Conservation (phyloP, 495 filamentous ascomycete genomes). For the Hypoxylon lienhwacheense region DNA sequence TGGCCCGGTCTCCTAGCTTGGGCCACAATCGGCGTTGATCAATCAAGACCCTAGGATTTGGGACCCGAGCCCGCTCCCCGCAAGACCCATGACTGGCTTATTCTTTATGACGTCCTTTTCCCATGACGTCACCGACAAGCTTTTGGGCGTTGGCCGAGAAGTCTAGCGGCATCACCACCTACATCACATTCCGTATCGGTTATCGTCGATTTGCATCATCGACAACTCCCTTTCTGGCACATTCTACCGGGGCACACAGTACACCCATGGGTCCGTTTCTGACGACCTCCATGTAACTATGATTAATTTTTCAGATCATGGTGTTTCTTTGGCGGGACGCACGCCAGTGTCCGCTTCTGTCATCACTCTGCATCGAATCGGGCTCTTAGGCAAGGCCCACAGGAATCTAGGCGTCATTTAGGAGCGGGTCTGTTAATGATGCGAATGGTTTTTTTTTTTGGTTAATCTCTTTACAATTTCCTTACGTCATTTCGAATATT, state of each 20-base stretch:
- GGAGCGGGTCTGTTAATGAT: neutral
- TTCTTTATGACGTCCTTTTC: conserved; percentile 32
- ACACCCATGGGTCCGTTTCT: conserved; percentile 22
- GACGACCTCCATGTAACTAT: conserved; percentile 25
- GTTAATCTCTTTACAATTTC: neutral
- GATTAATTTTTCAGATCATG: conserved; percentile 12
- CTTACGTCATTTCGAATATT: conserved; percentile 22
- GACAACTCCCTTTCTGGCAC: conserved; percentile 20
- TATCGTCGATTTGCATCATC: conserved; percentile 34
- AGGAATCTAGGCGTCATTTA: conserved; percentile 22
- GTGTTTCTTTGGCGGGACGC: conserved; percentile 2
- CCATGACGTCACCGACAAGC: conserved; percentile 22
- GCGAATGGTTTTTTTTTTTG: conserved; percentile 10
- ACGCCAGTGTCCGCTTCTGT: conserved; percentile 32
- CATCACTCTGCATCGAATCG: conserved; percentile 24
- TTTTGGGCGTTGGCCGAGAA: conserved; percentile 13
- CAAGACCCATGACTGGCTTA: conserved; percentile 21
- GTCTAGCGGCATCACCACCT: conserved; percentile 36
- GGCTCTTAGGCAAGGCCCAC: conserved; percentile 1
- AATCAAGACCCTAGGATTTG: conserved; percentile 26
- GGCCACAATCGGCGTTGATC: conserved; percentile 17
- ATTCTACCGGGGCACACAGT: conserved; percentile 30
- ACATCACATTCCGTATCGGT: conserved; percentile 36
- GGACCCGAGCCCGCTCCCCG: conserved; percentile 18
- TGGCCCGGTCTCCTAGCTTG: conserved; percentile 13